These are phyloP conservation scores for Nannizziopsis barbatae DNA, from an alignment of 2,329 filamentous ascomycete genomes.

Conservation along the genomic window DNA sequence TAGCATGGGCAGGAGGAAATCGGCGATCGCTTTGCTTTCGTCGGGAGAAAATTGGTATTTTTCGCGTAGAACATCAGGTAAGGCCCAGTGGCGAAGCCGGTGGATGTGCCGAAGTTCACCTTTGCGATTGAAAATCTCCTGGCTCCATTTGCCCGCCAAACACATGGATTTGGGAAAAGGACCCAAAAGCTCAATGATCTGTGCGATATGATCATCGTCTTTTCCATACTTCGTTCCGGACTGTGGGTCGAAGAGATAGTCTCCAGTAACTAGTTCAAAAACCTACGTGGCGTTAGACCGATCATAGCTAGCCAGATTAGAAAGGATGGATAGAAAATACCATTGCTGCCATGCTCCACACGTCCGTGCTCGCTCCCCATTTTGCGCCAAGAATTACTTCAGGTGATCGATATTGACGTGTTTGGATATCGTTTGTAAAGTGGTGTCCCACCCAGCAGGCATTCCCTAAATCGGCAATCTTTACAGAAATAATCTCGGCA, in stretches of 20 bases:
- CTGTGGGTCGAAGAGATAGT: conserved; percentile 97
- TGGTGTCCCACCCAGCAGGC: conserved; percentile 98
- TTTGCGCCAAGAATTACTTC: conserved; percentile 94
- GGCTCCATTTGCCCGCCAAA: conserved; percentile 88
- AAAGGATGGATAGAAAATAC: conserved; percentile 40
- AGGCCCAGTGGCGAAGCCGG: conserved; percentile 85
- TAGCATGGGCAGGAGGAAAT: conserved; percentile 83
- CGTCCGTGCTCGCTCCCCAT: conserved; percentile 98
- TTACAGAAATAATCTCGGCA: conserved; percentile 83
- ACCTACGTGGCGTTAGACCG: conserved; percentile 45
- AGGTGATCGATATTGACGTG: conserved; percentile 88
- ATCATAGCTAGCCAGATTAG: not conserved
- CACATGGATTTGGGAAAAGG: conserved; percentile 87
- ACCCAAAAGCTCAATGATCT: conserved; percentile 94
- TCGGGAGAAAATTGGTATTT: conserved; percentile 92
- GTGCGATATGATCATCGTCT: conserved; percentile 97
- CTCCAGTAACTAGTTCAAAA: conserved; percentile 94
- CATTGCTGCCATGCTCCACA: conserved; percentile 99
- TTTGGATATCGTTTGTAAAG: conserved; percentile 99
- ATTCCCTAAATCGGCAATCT: conserved; percentile 96
- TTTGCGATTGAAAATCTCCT: conserved; percentile 97
- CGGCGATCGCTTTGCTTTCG: conserved; percentile 64
- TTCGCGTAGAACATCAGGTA: conserved; percentile 83
- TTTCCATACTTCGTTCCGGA: conserved; percentile 98
- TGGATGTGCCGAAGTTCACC: conserved; percentile 97